These are phyloP conservation scores for Ceratocystiopsis brevicomis DNA, from an alignment of 2,329 filamentous ascomycete species.

Conservation along the genomic window DNA sequence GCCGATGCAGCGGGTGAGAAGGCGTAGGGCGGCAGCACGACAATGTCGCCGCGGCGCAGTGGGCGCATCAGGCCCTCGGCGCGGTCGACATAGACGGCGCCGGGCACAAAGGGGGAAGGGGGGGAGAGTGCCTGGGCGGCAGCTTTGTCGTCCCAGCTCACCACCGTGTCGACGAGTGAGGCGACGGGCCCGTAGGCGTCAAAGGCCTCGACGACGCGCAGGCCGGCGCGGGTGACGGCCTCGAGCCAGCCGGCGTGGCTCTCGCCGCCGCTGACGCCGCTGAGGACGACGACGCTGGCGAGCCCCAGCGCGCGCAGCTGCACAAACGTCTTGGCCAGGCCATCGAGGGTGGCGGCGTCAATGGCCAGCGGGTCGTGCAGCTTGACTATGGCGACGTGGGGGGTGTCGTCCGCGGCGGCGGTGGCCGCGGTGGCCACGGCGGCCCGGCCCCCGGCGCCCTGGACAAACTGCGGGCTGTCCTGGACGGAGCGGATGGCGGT, in stretches of 20 bases:
- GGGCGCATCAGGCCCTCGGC: conserved; percentile 42
- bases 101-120: conserved; percentile 17
- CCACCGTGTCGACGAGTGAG: conserved; percentile 43
- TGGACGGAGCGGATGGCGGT: conserved; percentile 14
- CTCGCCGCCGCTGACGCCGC: conserved; percentile 26
- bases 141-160: conserved; percentile 17
- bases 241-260: conserved; percentile 19
- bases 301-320: conserved; percentile 72
- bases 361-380: conserved; percentile 55
- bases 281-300: conserved; percentile 64
- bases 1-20: conserved; percentile 22
- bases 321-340: conserved; percentile 64
- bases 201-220: conserved; percentile 56
- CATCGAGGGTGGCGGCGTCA: conserved; percentile 47
- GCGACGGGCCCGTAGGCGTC: conserved; percentile 51
- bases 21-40: conserved; percentile 42
- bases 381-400: conserved; percentile 75
- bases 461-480: conserved; percentile 18
- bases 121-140: background rate
- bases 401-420: conserved; percentile 16
- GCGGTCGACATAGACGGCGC: conserved; percentile 21
- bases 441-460: conserved; percentile 12
- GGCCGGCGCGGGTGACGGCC: conserved; percentile 39
- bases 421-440: conserved; percentile 5
- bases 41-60: conserved; percentile 47